Conservation (phyloP, 768 basidiomycete genomes). For the Kwoniella sp. region DNA sequence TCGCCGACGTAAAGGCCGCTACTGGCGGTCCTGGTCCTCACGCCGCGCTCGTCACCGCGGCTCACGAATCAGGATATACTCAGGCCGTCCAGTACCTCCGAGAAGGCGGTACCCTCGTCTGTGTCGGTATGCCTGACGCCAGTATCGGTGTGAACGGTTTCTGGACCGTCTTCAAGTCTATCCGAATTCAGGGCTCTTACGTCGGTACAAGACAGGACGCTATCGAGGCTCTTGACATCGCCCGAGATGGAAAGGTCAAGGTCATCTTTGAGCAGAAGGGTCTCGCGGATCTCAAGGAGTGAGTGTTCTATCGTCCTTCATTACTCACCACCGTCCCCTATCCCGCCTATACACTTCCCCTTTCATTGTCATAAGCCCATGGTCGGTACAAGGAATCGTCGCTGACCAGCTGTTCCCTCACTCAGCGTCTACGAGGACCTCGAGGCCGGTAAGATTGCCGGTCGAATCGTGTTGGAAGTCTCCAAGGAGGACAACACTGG, state of each 20-base stretch:
- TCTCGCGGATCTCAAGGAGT: conserved; percentile 28
- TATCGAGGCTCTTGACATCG: conserved; percentile 75
- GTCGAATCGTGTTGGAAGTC: conserved; percentile 29
- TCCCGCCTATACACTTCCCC: no score
- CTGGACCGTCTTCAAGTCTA: conserved; percentile 55
- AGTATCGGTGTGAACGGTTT: conserved; percentile 57
- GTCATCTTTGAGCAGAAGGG: conserved; percentile 26
- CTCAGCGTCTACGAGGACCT: conserved; percentile 33
- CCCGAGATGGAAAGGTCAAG: conserved; percentile 69
- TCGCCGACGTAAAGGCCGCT: conserved; percentile 66
- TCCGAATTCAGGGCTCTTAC: conserved; percentile 57
- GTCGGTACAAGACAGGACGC: conserved; percentile 72
- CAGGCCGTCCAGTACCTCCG: conserved; percentile 69
- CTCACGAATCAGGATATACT: conserved; percentile 57
- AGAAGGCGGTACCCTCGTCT: conserved; percentile 61
- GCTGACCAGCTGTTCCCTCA: conserved; percentile 1
- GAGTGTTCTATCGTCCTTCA: conserved; percentile 6
- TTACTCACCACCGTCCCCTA: background rate
- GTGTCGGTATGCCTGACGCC: conserved; percentile 72
- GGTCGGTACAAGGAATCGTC: background rate
- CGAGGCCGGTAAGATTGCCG: conserved; percentile 35
- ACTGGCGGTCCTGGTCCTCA: conserved; percentile 75
- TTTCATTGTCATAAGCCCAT: background rate
- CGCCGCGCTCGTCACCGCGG: conserved; percentile 59
- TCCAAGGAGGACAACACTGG: conserved; percentile 15